Conservation (phyloP, 2,329 filamentous ascomycete species). For the Ilyonectria sp. region DNA sequence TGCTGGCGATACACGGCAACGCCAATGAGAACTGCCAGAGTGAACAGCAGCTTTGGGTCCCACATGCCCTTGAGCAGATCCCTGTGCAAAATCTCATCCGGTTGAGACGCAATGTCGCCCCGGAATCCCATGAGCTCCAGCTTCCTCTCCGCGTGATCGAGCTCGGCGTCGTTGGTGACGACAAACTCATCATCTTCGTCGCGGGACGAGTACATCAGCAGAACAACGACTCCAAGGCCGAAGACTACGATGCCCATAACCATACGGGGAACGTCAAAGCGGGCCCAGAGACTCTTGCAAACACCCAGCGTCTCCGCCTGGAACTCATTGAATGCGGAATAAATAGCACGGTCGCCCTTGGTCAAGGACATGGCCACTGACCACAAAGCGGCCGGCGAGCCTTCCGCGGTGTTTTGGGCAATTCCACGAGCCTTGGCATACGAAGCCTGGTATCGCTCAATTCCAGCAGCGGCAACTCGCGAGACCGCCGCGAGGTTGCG, state of each 20-base stretch:
- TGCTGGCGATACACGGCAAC: slow-evolving; percentile 53
- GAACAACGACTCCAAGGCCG: slow-evolving; percentile 74
- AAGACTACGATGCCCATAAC: slow-evolving; percentile 82
- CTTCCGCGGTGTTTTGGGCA: slow-evolving; percentile 68
- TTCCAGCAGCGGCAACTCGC: slow-evolving; percentile 85
- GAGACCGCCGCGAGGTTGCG: slow-evolving; percentile 83
- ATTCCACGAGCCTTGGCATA: slow-evolving; percentile 83
- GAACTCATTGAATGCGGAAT: slow-evolving; percentile 78
- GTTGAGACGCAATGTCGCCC: slow-evolving; percentile 58
- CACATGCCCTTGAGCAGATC: slow-evolving; percentile 55
- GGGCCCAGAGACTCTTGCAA: slow-evolving; percentile 90
- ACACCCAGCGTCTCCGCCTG: slow-evolving; percentile 83
- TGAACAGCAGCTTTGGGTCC: slow-evolving; percentile 53
- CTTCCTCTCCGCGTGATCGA: slow-evolving; percentile 72
- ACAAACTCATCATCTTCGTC: slow-evolving; percentile 69
- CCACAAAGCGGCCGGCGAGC: slow-evolving; percentile 59
- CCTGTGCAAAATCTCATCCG: slow-evolving; percentile 54
- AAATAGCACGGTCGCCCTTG: slow-evolving; percentile 58
- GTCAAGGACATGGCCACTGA: slow-evolving; percentile 64
- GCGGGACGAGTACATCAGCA: slow-evolving; percentile 80
- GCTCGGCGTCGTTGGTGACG: slow-evolving; percentile 68
- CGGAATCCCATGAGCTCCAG: slow-evolving; percentile 64
- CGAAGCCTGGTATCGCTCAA: slow-evolving; percentile 88
- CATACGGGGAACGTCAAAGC: slow-evolving; percentile 93
- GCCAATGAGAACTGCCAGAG: slow-evolving; percentile 47